Evolutionary conservation across 2,329 filamentous ascomycete genomes (phyloP).

Genomic region (Bipolaris cookei): DNA sequence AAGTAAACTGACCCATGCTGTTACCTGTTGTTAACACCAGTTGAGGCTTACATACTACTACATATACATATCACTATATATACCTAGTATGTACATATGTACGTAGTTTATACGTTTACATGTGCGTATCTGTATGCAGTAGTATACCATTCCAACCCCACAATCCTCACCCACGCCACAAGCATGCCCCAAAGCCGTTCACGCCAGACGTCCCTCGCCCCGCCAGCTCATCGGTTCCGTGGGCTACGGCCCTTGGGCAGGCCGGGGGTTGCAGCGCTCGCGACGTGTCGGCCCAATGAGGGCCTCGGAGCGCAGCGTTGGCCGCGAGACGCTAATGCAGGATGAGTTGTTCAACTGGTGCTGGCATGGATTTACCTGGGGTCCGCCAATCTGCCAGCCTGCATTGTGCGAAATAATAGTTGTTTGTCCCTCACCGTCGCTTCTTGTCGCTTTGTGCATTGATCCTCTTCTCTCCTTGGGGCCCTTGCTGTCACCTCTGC

Average conservation of each 20-base stretch:
- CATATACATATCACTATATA: too few species aligned
- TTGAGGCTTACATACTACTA: too few species aligned
- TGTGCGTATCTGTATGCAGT: too few species aligned
- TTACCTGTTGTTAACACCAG: too few species aligned
- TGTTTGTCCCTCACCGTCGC: constrained; percentile 14
- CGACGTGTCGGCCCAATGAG: constrained; percentile 32
- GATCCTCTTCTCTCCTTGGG: constrained; percentile 8
- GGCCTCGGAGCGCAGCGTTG: constrained; percentile 20
- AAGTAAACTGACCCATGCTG: too few species aligned
- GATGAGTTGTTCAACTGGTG: constrained; percentile 49
- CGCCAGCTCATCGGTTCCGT: constrained; percentile 14
- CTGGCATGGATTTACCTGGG: constrained; percentile 33
- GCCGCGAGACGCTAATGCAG: constrained; percentile 47
- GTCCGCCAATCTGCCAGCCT: constrained; percentile 31
- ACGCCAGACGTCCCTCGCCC: constrained; percentile 3
- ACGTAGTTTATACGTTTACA: too few species aligned
- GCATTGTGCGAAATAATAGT: constrained; percentile 37
- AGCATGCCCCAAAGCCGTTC: constrained; percentile 1
- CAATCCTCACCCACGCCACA: neutral
- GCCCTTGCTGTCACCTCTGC: neutral
- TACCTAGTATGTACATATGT: too few species aligned
- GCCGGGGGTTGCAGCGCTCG: constrained; percentile 14
- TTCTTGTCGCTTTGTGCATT: constrained; percentile 11
- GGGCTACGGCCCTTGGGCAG: constrained; percentile 7
- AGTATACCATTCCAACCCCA: too few species aligned